These are phyloP conservation scores for Trichoderma sp. DNA, from an alignment of 2,329 filamentous ascomycete genomes.

Conservation along the genomic window DNA sequence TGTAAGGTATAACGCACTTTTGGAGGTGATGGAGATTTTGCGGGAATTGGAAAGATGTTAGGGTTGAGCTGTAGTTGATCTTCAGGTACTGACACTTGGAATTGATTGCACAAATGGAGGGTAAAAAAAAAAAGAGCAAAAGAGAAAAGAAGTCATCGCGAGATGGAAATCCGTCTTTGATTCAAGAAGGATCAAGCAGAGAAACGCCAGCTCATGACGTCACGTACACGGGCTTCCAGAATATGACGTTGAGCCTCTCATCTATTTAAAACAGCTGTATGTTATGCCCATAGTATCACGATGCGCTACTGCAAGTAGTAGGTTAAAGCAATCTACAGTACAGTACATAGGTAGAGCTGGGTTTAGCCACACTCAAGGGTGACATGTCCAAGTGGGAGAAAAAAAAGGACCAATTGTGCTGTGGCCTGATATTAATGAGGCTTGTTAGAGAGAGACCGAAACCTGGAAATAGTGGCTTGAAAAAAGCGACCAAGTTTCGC, in stretches of 20 bases:
- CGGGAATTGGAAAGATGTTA: not conserved
- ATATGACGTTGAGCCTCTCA: slow-evolving; percentile 2
- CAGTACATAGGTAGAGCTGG: no score
- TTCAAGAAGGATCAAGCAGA: not conserved
- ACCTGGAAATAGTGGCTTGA: slow-evolving; percentile 9
- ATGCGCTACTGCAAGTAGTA: no score
- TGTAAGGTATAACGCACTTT: slow-evolving; percentile 9
- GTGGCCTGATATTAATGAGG: no score
- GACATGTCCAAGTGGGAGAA: no score
- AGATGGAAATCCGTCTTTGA: not conserved
- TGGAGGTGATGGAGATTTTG: not conserved
- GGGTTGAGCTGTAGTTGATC: not conserved
- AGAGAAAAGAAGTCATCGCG: slow-evolving; percentile 11
- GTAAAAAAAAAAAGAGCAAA: no score
- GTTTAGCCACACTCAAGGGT: no score
- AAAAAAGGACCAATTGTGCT: no score
- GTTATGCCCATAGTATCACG: no score
- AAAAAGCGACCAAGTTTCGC: not conserved
- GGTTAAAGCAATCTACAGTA: no score
- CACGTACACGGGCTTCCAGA: not conserved
- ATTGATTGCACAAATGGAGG: not conserved
- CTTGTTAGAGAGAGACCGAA: not conserved
- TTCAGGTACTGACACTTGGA: not conserved
- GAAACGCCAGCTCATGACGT: slow-evolving; percentile 16
- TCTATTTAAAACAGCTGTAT: no score